Percentiles rank a stretch among this genome's conserved stretches.
These are phyloP conservation scores for Poteriospumella lacustris DNA, from an alignment of 108 stramenopile genomes.

Conservation along the genomic window DNA sequence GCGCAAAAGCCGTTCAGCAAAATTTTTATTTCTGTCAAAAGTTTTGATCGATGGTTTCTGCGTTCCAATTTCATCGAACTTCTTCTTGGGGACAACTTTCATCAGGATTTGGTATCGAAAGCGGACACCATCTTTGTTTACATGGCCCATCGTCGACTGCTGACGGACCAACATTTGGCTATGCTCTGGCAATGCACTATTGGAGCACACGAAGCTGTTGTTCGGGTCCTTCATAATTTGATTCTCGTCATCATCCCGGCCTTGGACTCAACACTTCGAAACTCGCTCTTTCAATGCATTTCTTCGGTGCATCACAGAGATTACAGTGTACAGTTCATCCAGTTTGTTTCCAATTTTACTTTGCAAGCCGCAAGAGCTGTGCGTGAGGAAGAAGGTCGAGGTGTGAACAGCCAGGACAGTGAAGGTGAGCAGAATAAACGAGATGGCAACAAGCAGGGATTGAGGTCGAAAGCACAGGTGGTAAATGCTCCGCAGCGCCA, in stretches of 20 bases:
- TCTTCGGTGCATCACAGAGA: background rate
- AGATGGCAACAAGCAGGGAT: no score
- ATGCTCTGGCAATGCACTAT: background rate
- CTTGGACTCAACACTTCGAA: background rate
- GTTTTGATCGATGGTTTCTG: background rate
- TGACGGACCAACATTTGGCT: background rate
- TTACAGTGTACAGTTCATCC: conserved; percentile 3
- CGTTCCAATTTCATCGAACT: background rate
- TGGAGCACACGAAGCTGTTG: conserved; percentile 24
- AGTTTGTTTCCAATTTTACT: background rate
- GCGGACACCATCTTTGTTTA: background rate
- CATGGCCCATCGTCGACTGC: background rate
- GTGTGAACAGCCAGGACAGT: no score
- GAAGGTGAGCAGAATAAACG: no score
- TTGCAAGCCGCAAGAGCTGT: background rate
- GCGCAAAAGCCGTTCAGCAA: no score
- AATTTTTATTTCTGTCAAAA: background rate
- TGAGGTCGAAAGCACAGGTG: conserved; percentile 1
- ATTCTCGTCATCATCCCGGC: conserved; percentile 1
- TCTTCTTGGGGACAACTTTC: conserved; percentile 14
- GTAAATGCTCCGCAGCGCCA: background rate
- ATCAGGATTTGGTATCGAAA: conserved; percentile 21
- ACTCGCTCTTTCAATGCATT: background rate
- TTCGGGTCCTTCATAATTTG: background rate
- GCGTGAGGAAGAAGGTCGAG: background rate